Evolutionary conservation across 2,329 filamentous ascomycete species (phyloP).

Genomic region (Ceratocystis colombiana): DNA sequence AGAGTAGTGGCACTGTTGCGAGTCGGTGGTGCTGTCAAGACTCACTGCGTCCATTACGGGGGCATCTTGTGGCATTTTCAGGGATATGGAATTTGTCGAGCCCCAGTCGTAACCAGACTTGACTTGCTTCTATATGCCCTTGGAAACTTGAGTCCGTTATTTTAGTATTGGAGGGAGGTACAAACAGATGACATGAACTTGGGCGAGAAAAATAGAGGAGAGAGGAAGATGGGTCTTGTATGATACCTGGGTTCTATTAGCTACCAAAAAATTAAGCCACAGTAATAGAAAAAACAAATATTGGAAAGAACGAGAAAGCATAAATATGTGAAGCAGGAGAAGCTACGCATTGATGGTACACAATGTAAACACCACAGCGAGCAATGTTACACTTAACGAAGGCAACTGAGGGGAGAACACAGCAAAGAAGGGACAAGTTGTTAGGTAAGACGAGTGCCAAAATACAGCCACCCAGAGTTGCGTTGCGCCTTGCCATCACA

Average conservation of each 20-base stretch:
- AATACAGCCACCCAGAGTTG: neutral
- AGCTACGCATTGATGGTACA: constrained; percentile 3
- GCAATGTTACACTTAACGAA: neutral
- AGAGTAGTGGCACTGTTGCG: neutral
- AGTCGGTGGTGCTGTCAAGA: constrained; percentile 1
- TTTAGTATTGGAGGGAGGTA: neutral
- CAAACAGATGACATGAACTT: constrained; percentile 10
- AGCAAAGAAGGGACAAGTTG: neutral
- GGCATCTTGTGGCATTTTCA: constrained; percentile 8
- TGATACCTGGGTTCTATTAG: neutral
- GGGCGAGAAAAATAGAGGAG: constrained; percentile 12
- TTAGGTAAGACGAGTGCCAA: neutral
- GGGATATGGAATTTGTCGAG: neutral
- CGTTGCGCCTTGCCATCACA: neutral
- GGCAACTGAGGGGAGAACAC: neutral
- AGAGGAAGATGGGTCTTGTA: neutral
- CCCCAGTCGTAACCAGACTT: neutral
- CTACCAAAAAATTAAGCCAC: constrained; percentile 3
- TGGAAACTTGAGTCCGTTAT: constrained; percentile 5
- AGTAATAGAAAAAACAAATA: neutral
- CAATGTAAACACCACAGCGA: constrained; percentile 2
- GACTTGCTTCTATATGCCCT: neutral
- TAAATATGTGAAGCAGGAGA: neutral
- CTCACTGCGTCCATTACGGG: neutral
- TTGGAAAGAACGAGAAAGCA: neutral